A percentile compares a stretch with the other conserved stretches of the same genome.
These are phyloP conservation scores for Daldinia childiae DNA, from an alignment of 495 filamentous ascomycete genomes.

Conservation along the genomic window DNA sequence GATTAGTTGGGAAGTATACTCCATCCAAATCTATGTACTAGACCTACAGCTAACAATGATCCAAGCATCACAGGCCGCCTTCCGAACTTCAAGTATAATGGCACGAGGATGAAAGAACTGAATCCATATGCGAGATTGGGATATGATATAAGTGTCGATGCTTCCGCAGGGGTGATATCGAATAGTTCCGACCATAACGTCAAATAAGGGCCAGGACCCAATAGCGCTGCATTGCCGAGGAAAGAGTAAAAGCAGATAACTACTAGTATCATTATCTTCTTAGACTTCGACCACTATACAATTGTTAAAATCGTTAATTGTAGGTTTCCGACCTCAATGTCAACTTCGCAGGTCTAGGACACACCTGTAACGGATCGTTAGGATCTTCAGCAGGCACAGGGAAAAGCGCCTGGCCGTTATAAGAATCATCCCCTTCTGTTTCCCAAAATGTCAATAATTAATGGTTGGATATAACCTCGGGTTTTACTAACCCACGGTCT, in stretches of 20 bases:
- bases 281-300: slow-evolving; percentile 60
- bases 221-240: slow-evolving; percentile 63
- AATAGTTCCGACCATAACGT: slow-evolving; percentile 62
- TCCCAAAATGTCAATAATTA: background rate
- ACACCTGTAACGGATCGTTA: slow-evolving; percentile 66
- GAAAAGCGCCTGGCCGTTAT: slow-evolving; percentile 67
- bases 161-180: slow-evolving; percentile 57
- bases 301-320: background rate
- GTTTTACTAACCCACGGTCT: slow-evolving; percentile 45
- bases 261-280: slow-evolving; percentile 65
- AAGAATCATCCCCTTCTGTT: slow-evolving; percentile 65
- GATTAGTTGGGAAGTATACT: background rate
- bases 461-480: background rate
- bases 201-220: slow-evolving; percentile 66
- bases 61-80: slow-evolving; percentile 65
- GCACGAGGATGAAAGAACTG: slow-evolving; percentile 63
- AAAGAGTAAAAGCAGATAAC: slow-evolving; percentile 65
- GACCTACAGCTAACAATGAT: slow-evolving; percentile 55
- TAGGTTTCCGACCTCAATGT: background rate
- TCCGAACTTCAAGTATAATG: slow-evolving; percentile 66
- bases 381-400: slow-evolving; percentile 68
- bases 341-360: background rate
- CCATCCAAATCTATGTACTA: background rate
- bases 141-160: slow-evolving; percentile 65
- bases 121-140: slow-evolving; percentile 68